phyloP scores from a whole-genome alignment of 768 basidiomycete species.

The Boletus fagicola region DNA sequence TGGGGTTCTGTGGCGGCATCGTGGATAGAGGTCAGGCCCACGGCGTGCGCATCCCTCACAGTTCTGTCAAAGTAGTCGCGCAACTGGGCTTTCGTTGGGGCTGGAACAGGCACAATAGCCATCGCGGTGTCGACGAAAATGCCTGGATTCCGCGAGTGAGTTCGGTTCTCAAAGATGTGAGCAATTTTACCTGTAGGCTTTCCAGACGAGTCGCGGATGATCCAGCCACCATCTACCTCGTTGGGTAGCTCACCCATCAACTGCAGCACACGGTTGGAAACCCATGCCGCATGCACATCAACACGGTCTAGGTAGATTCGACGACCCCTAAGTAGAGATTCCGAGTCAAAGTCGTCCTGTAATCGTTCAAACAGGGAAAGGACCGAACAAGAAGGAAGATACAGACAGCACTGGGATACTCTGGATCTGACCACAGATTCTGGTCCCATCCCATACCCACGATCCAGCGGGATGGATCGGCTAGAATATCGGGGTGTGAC shows the following conservation, averaged over 20 bases:
- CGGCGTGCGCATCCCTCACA: conserved; percentile 64
- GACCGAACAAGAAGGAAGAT: conserved; percentile 18
- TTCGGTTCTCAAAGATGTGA: neutral
- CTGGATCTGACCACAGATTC: conserved; percentile 62
- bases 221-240: conserved; percentile 69
- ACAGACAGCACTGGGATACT: conserved; percentile 72
- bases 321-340: conserved; percentile 63
- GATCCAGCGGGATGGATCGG: conserved; percentile 65
- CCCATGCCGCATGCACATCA: conserved; percentile 87
- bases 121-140: conserved; percentile 90
- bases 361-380: neutral
- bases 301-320: conserved; percentile 74
- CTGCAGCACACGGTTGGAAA: conserved; percentile 70
- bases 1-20: conserved; percentile 62
- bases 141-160: conserved; percentile 36
- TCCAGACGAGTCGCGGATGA: conserved; percentile 60
- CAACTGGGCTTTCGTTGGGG: conserved; percentile 54
- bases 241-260: conserved; percentile 60
- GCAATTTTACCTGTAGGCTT: conserved; percentile 59
- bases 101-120: conserved; percentile 64
- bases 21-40: conserved; percentile 84
- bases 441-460: conserved; percentile 95
- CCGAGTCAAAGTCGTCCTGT: conserved; percentile 71
- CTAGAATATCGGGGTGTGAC: conserved; percentile 51
- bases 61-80: conserved; percentile 64